Conservation (phyloP, 768 basidiomycete genomes). For the Inosperma sp. region DNA sequence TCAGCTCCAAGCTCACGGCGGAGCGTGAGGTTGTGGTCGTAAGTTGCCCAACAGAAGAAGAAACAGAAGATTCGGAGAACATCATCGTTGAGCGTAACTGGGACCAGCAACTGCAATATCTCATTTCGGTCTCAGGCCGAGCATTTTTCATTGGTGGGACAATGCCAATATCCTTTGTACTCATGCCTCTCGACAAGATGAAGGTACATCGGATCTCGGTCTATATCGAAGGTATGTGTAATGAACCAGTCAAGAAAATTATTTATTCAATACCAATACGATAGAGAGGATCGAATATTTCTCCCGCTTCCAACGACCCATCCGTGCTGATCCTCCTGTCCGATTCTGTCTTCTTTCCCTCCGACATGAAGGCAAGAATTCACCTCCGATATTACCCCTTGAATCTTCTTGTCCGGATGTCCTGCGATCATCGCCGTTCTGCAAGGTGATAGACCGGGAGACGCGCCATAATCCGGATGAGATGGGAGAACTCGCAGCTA, state of each 20-base stretch:
- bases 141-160: conserved; percentile 80
- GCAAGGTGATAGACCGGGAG: conserved; percentile 43
- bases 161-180: conserved; percentile 72
- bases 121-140: conserved; percentile 67
- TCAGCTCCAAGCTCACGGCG: conserved; percentile 67
- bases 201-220: conserved; percentile 72
- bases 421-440: conserved; percentile 62
- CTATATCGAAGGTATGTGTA: conserved; percentile 71
- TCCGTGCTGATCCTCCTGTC: conserved; percentile 61
- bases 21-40: conserved; percentile 71
- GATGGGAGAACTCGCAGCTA: conserved; percentile 52
- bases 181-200: conserved; percentile 81
- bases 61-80: conserved; percentile 76
- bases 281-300: conserved; percentile 82
- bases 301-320: conserved; percentile 59
- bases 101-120: conserved; percentile 84
- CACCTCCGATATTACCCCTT: conserved; percentile 71
- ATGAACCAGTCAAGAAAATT: neutral
- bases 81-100: conserved; percentile 85
- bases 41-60: conserved; percentile 72
- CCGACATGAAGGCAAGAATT: conserved; percentile 50
- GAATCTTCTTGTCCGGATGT: conserved; percentile 62
- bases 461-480: conserved; percentile 29
- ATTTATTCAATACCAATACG: neutral
- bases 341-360: conserved; percentile 61